phyloP scores from a whole-genome alignment of 495 filamentous ascomycete genomes.

The Penicillium desertorum region DNA sequence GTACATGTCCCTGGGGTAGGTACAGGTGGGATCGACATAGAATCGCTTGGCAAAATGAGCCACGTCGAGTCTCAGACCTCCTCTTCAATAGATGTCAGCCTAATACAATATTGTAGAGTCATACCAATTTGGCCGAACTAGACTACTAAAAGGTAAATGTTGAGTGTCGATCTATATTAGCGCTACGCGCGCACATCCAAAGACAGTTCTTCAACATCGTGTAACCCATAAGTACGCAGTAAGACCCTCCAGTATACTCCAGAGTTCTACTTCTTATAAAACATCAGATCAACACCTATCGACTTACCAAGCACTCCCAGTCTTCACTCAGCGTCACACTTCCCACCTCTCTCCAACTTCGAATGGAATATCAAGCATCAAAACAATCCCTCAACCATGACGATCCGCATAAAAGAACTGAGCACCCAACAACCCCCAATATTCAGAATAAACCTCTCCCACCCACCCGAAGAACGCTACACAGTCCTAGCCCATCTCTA shows the following conservation, averaged over 20 bases:
- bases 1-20: neutral
- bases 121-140: neutral
- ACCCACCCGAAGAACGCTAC: constrained; percentile 57
- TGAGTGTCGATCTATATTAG: neutral
- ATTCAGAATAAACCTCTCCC: constrained; percentile 59
- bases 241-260: neutral
- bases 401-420: neutral
- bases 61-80: constrained; percentile 3
- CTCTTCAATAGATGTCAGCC: constrained; percentile 1
- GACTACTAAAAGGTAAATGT: neutral
- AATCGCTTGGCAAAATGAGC: constrained; percentile 1
- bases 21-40: neutral
- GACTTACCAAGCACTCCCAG: neutral
- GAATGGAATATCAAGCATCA: neutral
- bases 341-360: neutral
- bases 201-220: neutral
- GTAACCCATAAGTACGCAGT: neutral
- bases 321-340: neutral
- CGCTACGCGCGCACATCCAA: neutral
- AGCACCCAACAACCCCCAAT: constrained; percentile 28
- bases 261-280: neutral
- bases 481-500: constrained; percentile 47
- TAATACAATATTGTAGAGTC: no score
- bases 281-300: neutral
- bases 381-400: constrained; percentile 4